Conservation (phyloP, 164 flowering plant species). For the Kingdonia uniflora region DNA sequence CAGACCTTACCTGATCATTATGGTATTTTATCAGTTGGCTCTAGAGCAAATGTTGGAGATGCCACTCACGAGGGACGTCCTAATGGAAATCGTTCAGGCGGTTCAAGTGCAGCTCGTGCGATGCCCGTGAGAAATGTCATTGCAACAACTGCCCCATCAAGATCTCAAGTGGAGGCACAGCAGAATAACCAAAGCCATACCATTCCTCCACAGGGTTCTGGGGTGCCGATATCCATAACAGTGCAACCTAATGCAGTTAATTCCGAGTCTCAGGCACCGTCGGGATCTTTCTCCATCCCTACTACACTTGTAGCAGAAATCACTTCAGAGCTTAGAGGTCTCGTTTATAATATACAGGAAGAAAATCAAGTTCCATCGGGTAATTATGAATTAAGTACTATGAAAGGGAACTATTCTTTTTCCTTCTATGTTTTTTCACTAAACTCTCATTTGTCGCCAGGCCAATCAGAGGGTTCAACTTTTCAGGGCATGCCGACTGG, state of each 20-base stretch:
- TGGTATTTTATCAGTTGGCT: constrained; percentile 41
- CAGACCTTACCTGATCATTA: constrained; percentile 10
- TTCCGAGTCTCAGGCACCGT: constrained; percentile 26
- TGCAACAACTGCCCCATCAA: constrained; percentile 20
- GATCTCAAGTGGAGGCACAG: constrained; percentile 16
- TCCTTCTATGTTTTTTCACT: background rate
- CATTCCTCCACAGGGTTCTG: constrained; percentile 16
- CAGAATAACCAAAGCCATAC: constrained; percentile 8
- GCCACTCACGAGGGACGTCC: constrained; percentile 9
- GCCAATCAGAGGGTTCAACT: constrained; percentile 20
- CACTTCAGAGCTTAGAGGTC: constrained; percentile 31
- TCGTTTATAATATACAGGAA: constrained; percentile 25
- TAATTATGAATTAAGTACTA: constrained; percentile 8
- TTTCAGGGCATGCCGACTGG: constrained; percentile 19
- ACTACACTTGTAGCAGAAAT: constrained; percentile 28
- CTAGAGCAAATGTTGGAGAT: constrained; percentile 29
- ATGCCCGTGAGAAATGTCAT: constrained; percentile 20
- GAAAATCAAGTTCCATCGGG: constrained; percentile 36
- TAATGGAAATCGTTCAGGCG: constrained; percentile 15
- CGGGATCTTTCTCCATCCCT: constrained; percentile 23
- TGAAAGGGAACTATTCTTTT: constrained; percentile 1
- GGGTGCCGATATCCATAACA: constrained; percentile 17
- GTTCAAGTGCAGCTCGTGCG: constrained; percentile 9
- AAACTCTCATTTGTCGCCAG: constrained; percentile 14
- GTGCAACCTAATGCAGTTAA: constrained; percentile 20